Base-by-base conservation (phyloP, 768 basidiomycete species). In the Lactarius evosmus region DNA sequence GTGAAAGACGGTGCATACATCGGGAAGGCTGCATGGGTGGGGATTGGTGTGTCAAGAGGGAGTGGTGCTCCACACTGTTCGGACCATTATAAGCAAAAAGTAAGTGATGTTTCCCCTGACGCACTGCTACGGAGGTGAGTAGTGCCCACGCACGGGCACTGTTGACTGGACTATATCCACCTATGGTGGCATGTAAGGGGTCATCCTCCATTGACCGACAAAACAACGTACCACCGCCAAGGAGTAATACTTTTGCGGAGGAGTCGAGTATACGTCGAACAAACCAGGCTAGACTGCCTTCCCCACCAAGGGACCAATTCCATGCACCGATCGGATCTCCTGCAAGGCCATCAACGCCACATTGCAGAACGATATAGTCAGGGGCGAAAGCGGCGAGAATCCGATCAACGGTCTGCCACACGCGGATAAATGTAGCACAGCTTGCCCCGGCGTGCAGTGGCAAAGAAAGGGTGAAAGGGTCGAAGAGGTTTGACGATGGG, bases 131-230 rank as follows among this genome's bases (percentile, higher is more conserved):
- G 0, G 88, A 87, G 1, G 94, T 96, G 19, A 95, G 75, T 69
- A 85, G 85, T 0, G 91, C 79, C 93, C 93, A 97, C 0, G 91
- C 91, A 14, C 94, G 82, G 0, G 95, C 94, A 1, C 86, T 86
- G 68, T 95, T 95, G 1, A 91, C 77, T 4, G 85, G 83, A 69
- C 90, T 79, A 72, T 98, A 97, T 0, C 95, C 95, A 19, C 94
- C 93, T 82, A 58, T n/a, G 22, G 58, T 33, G n/a, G 4, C 12
- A 27, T 40, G 34, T 62, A 19, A 64, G 49, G 22, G 17, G 46
- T 2, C 56, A 62, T 16, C 22, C 50, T 2, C 11, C n/a, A 5
- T 41, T 38, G 22, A 19, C 56, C n/a, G 55, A 41, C 11, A 60
- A 25, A 34, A 38, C 7, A 66, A 74, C 76, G 55, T 68, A 85